Percentiles rank a stretch among this genome's conserved stretches.
phyloP scores from a whole-genome alignment of 2,329 filamentous ascomycete genomes.

The Colletotrichum orchidophilum region DNA sequence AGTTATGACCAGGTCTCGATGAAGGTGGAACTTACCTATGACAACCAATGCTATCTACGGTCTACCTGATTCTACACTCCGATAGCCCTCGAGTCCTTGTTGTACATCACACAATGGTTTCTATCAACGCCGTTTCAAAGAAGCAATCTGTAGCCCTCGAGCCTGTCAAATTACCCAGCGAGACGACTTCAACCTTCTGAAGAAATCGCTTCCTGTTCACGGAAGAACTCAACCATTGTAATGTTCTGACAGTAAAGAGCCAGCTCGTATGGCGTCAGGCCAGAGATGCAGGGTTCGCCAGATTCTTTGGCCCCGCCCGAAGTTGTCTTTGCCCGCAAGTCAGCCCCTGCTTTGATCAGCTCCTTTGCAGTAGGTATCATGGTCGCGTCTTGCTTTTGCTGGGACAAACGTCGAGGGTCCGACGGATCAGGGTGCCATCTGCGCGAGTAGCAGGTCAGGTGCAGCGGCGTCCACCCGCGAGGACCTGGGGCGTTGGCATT shows the following conservation, averaged over 20 bases:
- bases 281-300: background rate
- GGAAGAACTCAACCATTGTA: background rate
- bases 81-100: background rate
- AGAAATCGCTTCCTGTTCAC: background rate
- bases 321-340: background rate
- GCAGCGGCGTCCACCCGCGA: background rate
- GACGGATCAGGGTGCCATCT: background rate
- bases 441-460: background rate
- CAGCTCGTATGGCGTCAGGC: background rate
- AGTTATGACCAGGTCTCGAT: too few species aligned
- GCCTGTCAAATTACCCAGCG: background rate
- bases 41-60: background rate
- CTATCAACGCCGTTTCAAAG: background rate
- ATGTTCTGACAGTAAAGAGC: background rate
- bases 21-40: too few species aligned
- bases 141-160: too few species aligned
- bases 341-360: background rate
- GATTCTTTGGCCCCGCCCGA: background rate
- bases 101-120: background rate
- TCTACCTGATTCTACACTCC: background rate
- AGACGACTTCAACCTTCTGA: background rate
- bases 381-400: background rate
- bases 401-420: background rate
- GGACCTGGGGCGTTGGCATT: constrained; percentile 10
- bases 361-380: background rate